Conservation (phyloP, 129 eudicot species). For the Artemisia tridentata region DNA sequence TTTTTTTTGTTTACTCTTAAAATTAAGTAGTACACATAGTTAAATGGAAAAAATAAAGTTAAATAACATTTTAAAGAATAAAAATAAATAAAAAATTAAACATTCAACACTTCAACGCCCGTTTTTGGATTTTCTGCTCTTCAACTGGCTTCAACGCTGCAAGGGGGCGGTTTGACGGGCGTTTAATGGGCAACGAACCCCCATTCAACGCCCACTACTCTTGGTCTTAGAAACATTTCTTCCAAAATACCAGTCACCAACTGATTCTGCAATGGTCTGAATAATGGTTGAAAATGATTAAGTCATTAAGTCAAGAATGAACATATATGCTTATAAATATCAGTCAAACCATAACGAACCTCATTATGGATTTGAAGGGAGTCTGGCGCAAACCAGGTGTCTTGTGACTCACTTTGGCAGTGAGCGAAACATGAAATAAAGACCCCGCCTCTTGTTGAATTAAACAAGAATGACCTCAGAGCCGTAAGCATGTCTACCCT, state of each 20-base stretch:
- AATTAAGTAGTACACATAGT: too few species aligned
- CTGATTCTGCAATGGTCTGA: conserved; percentile 91
- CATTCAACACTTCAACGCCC: too few species aligned
- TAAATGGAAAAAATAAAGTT: too few species aligned
- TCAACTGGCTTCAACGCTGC: too few species aligned
- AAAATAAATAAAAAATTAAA: too few species aligned
- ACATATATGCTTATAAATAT: background rate
- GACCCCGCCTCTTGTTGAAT: conserved; percentile 69
- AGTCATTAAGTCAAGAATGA: background rate
- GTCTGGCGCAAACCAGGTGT: conserved; percentile 80
- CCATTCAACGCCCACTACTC: too few species aligned
- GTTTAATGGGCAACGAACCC: too few species aligned
- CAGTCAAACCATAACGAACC: background rate
- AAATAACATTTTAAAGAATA: too few species aligned
- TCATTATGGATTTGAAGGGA: conserved; percentile 59
- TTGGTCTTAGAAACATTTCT: conserved; percentile 53
- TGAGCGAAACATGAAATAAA: conserved; percentile 96
- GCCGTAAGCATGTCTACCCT: conserved; percentile 73
- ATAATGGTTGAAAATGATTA: conserved; percentile 7
- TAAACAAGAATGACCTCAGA: conserved; percentile 42
- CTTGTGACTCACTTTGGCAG: conserved; percentile 92
- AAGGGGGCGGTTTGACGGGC: too few species aligned
- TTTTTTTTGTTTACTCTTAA: too few species aligned
- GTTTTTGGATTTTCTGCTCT: too few species aligned
- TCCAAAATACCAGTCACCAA: conserved; percentile 93